Conservation (phyloP, 805 yeast species). For the Starmerella stigmatis region DNA sequence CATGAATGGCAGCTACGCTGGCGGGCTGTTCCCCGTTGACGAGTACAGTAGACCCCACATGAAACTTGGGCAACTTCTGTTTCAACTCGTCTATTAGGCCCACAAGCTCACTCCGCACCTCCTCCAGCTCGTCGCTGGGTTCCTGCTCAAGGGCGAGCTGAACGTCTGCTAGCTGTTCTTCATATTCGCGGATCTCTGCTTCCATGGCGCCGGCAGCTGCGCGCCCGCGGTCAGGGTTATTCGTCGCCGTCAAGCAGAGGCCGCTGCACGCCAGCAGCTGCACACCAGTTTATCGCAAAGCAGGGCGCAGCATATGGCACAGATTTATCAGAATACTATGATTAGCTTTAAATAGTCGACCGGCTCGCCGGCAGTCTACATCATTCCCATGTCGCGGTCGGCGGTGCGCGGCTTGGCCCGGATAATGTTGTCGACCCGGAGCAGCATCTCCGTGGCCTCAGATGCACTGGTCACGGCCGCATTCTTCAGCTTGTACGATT, state of each 20-base stretch:
- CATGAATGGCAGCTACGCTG: not conserved
- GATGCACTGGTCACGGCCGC: conserved; percentile 93
- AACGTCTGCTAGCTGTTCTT: conserved; percentile 28
- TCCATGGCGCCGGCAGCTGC: not conserved
- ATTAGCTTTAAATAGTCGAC: too few relatives aligned
- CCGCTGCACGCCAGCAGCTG: too few relatives aligned
- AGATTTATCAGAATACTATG: too few relatives aligned
- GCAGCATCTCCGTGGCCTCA: conserved; percentile 94
- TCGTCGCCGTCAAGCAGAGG: not conserved
- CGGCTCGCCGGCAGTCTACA: too few relatives aligned
- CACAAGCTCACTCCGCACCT: conserved; percentile 26
- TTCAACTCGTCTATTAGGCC: conserved; percentile 27
- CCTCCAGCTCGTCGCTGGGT: conserved; percentile 24
- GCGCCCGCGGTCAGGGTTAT: not conserved
- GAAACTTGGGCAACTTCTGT: conserved; percentile 1
- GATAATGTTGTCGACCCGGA: conserved; percentile 93
- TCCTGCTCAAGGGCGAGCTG: conserved; percentile 26
- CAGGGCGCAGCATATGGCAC: too few relatives aligned
- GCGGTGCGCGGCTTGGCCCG: conserved; percentile 97
- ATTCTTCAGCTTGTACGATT: conserved; percentile 78
- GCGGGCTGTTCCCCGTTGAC: not conserved
- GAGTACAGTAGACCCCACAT: not conserved
- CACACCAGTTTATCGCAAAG: too few relatives aligned
- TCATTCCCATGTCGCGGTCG: conserved; percentile 34
- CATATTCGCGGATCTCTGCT: conserved; percentile 29